Base-by-base conservation (phyloP, 257 asterid genomes). In the Scutellaria galericulata region DNA sequence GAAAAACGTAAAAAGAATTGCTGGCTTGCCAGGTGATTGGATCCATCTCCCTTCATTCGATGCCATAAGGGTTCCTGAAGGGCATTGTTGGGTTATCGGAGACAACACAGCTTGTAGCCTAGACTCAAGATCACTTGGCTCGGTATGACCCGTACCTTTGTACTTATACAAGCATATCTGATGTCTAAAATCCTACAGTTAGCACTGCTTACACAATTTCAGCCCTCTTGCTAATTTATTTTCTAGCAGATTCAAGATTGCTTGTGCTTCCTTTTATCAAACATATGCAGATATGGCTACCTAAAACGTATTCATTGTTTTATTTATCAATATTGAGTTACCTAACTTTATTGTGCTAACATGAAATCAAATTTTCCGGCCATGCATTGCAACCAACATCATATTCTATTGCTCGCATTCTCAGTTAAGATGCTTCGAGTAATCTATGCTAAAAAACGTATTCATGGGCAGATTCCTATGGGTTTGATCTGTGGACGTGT, bases 1-100 rank as follows among this genome's bases (percentile, higher is more conserved):
- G 83, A 92, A 73, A 80, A 44, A 68, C n/a, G 75, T 92, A 59
- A 95, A 95, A 88, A 83, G 97, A 83, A 85, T 92, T 35, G 86
- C 80, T 62, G 99, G 80, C 70, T 79, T 95, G 81, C 90, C 99
- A 9, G 98, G 96, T 66, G 97, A 95, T 58, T 90, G 88, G 95
- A 75, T 92, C 67, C 66, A 80, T 59, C 64, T 79, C 69, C 76
- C 88, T 22, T 73, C 88, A 40, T 74, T 80, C 42, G 95, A 95
- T 72, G 73, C 84, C 5, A 73, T 87, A 68, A 74, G 80, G 80
- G 64, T 95, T 58, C 98, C 99, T 12, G 88, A 86, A 73, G 98
- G 99, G 67, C 97, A 88, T 78, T 95, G 98, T 78, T 95, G 97
- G 98, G 96, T 92, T 64, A 90, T 81, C 60, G 99, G 99, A 41